These are phyloP conservation scores for Calonectria henricotiae DNA, from an alignment of 2,329 filamentous ascomycete genomes.

Conservation along the genomic window DNA sequence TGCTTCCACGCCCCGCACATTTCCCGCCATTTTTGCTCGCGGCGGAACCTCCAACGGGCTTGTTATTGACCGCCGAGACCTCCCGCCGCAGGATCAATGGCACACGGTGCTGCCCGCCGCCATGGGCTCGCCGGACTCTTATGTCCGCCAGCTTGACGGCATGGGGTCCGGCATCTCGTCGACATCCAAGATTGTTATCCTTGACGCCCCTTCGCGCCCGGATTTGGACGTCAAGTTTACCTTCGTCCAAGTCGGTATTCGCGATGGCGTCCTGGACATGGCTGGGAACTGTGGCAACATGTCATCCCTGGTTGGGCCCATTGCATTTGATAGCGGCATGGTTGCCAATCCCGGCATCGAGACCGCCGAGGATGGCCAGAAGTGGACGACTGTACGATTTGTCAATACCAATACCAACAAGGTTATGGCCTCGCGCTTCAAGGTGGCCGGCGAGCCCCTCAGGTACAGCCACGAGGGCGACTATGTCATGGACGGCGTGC, in stretches of 20 bases:
- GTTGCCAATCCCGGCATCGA: conserved; percentile 42
- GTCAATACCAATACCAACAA: conserved; percentile 82
- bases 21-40: conserved; percentile 66
- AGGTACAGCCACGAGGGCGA: conserved; percentile 61
- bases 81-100: conserved; percentile 59
- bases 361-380: conserved; percentile 49
- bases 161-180: conserved; percentile 80
- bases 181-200: conserved; percentile 80
- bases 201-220: conserved; percentile 66
- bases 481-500: conserved; percentile 77
- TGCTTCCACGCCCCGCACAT: conserved; percentile 47
- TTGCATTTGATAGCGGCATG: conserved; percentile 56
- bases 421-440: conserved; percentile 73
- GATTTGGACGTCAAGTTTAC: conserved; percentile 79
- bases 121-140: conserved; percentile 77
- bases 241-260: conserved; percentile 79
- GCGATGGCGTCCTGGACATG: conserved; percentile 74
- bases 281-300: conserved; percentile 86
- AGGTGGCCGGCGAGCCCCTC: conserved; percentile 61
- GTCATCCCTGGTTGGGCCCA: conserved; percentile 76
- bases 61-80: conserved; percentile 62
- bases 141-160: conserved; percentile 81
- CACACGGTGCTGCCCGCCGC: conserved; percentile 70
- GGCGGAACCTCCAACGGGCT: conserved; percentile 81
- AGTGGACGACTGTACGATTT: conserved; percentile 70